A percentile compares a stretch with the other conserved stretches of the same genome.
Evolutionary conservation across 2,329 filamentous ascomycete genomes (phyloP).

Genomic region (Botryotinia convoluta): DNA sequence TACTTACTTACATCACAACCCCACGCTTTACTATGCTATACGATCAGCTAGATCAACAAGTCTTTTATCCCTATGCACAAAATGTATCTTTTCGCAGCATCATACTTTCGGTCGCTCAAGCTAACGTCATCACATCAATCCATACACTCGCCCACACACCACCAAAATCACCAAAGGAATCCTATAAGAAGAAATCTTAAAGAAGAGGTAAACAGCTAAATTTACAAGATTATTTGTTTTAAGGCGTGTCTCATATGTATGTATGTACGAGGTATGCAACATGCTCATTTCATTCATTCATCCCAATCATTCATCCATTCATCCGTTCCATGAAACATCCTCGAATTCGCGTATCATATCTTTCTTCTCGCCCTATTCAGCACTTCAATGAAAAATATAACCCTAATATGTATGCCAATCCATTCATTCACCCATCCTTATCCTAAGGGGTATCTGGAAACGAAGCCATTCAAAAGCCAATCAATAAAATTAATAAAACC

Average conservation of each 20-base stretch:
- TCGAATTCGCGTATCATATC: not conserved
- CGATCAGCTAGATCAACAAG: not conserved
- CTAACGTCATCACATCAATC: not conserved
- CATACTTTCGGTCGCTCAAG: not conserved
- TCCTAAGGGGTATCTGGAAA: slow-evolving; percentile 21
- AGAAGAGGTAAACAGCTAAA: not conserved
- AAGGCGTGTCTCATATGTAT: not conserved
- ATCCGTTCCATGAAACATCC: slow-evolving; percentile 10
- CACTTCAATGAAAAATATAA: not conserved
- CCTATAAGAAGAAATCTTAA: not conserved
- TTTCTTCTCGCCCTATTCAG: not conserved
- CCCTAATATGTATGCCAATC: slow-evolving; percentile 13
- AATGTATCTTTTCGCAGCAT: too few relatives aligned
- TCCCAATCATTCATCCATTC: slow-evolving; percentile 2
- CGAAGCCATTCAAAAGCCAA: slow-evolving; percentile 15
- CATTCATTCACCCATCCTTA: slow-evolving; percentile 7
- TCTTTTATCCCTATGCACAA: too few relatives aligned
- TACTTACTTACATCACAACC: not conserved
- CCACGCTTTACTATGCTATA: not conserved
- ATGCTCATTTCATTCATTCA: slow-evolving; percentile 3
- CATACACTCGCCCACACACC: not conserved
- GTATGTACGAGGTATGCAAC: not conserved
- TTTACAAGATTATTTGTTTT: slow-evolving; percentile 2
- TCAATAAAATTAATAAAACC: slow-evolving; percentile 16
- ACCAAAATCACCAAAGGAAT: not conserved